These are phyloP conservation scores for Sarocladium brachiariae DNA, from an alignment of 2,329 filamentous ascomycete genomes.

Conservation along the genomic window DNA sequence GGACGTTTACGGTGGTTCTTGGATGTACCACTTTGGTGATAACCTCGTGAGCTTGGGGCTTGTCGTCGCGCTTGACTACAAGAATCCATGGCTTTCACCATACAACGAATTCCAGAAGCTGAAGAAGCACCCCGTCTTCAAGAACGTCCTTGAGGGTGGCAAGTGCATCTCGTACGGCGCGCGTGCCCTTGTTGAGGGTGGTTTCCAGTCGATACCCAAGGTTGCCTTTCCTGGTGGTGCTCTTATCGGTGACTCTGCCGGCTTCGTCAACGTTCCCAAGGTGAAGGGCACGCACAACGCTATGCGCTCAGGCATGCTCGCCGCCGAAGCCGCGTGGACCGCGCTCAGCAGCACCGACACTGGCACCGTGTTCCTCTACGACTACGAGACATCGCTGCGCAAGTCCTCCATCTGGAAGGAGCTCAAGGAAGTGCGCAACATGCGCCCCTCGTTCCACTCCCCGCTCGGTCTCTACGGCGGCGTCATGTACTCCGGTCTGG, in stretches of 20 bases:
- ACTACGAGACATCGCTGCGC: slow-evolving; percentile 86
- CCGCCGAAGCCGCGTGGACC: slow-evolving; percentile 80
- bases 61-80: slow-evolving; percentile 89
- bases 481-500: slow-evolving; percentile 84
- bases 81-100: slow-evolving; percentile 92
- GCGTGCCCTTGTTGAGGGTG: slow-evolving; percentile 84
- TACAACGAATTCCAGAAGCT: slow-evolving; percentile 98
- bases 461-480: slow-evolving; percentile 85
- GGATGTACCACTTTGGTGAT: slow-evolving; percentile 99
- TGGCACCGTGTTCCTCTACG: slow-evolving; percentile 81
- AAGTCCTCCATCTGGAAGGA: slow-evolving; percentile 89
- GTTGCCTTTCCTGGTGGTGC: slow-evolving; percentile 94
- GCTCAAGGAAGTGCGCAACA: slow-evolving; percentile 90
- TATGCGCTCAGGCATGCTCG: slow-evolving; percentile 96
- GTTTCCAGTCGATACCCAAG: slow-evolving; percentile 96
- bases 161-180: slow-evolving; percentile 97
- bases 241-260: slow-evolving; percentile 90
- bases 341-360: slow-evolving; percentile 53
- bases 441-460: slow-evolving; percentile 89
- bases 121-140: slow-evolving; percentile 94
- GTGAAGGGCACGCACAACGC: slow-evolving; percentile 98
- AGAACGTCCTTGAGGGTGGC: slow-evolving; percentile 79
- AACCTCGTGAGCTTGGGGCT: slow-evolving; percentile 90
- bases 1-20: slow-evolving; percentile 94
- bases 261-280: slow-evolving; percentile 96